phyloP scores from a whole-genome alignment of 75 land plant genomes.

The Pseudotsuga menziesii region DNA sequence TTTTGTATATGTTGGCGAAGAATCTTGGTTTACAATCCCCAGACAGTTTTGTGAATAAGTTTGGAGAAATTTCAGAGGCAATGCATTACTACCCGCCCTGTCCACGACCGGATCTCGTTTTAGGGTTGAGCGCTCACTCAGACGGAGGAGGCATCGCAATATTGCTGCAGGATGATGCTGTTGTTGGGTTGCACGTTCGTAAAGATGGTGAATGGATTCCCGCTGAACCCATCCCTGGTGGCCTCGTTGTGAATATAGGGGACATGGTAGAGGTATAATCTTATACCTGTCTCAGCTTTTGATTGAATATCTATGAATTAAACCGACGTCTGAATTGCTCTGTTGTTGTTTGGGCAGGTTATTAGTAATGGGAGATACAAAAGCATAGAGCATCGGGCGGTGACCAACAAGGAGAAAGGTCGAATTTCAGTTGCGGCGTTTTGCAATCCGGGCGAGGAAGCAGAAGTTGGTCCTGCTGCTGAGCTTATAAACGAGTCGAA shows the following conservation, averaged over 20 bases:
- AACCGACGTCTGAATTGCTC: not conserved
- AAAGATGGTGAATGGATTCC: slow-evolving; percentile 11
- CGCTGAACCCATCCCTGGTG: not conserved
- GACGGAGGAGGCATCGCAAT: slow-evolving; percentile 24
- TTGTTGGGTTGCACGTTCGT: not conserved
- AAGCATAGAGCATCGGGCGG: not conserved
- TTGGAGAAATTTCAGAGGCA: slow-evolving; percentile 10
- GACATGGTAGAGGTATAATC: slow-evolving; percentile 8
- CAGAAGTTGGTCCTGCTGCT: not conserved
- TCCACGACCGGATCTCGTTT: slow-evolving; percentile 26
- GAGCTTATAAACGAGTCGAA: not conserved
- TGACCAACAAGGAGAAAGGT: not conserved
- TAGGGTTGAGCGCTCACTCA: slow-evolving; percentile 28
- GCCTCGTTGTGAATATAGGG: not conserved
- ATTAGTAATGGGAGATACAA: not conserved
- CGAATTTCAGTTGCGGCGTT: not conserved
- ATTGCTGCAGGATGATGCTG: slow-evolving; percentile 21
- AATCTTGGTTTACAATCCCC: slow-evolving; percentile 16
- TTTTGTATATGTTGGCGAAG: not conserved
- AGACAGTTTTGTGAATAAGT: slow-evolving; percentile 8
- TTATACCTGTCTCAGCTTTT: not conserved
- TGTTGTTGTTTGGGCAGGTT: no score
- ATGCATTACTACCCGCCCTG: slow-evolving; percentile 42
- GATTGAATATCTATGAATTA: not conserved
- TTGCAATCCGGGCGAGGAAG: not conserved